These are phyloP conservation scores for Cutaneotrichosporon dermatis DNA, from an alignment of 1,284 basidiomycete species.

Conservation along the genomic window DNA sequence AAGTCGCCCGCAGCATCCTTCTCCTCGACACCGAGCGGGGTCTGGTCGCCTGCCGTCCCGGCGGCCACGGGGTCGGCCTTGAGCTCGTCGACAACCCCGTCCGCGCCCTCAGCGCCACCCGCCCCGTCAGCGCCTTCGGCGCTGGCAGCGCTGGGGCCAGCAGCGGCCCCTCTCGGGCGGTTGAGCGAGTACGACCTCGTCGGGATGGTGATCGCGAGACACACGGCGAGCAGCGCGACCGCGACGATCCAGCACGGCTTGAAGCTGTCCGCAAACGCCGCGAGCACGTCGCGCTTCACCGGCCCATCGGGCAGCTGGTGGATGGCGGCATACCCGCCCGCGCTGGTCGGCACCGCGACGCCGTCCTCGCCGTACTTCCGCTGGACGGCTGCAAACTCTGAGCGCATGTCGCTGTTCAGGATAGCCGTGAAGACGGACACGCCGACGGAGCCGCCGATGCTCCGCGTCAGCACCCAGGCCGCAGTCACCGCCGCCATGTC, in stretches of 20 bases:
- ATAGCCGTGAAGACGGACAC: constrained; percentile 34
- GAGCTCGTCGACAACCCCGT: constrained; percentile 48
- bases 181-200: constrained; percentile 15
- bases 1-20: background rate
- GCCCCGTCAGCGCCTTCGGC: no score
- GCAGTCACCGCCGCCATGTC: constrained; percentile 47
- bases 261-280: constrained; percentile 40
- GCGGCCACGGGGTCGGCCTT: no score
- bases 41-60: background rate
- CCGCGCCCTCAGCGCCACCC: background rate
- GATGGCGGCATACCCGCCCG: constrained; percentile 33
- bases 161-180: background rate
- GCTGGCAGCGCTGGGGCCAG: background rate
- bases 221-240: constrained; percentile 3
- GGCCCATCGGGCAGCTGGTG: constrained; percentile 33
- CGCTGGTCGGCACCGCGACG: constrained; percentile 25
- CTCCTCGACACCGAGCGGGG: constrained; percentile 35
- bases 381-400: constrained; percentile 28
- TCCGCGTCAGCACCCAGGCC: constrained; percentile 36
- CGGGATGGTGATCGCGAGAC: constrained; percentile 13
- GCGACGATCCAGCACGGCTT: constrained; percentile 18
- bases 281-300: constrained; percentile 24
- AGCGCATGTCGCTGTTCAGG: constrained; percentile 36
- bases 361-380: constrained; percentile 35
- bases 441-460: constrained; percentile 36